Conservation (phyloP, 257 asterid genomes). For the Solanum chilense region DNA sequence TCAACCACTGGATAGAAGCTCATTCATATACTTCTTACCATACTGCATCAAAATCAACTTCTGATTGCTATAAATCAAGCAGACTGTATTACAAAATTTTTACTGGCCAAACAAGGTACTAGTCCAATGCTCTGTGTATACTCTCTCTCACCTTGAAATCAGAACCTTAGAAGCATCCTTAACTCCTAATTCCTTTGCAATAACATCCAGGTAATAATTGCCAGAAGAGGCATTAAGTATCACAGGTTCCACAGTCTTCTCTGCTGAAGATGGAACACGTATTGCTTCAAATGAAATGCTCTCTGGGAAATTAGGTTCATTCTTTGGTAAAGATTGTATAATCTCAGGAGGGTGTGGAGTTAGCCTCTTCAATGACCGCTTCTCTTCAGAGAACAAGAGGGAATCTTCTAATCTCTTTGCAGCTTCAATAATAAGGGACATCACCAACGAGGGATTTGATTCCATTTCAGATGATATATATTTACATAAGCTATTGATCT, state of each 20-base stretch:
- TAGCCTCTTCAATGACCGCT: constrained; percentile 54
- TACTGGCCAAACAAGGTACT: not conserved
- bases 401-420: constrained; percentile 42
- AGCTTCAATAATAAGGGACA: constrained; percentile 46
- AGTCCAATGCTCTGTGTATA: not conserved
- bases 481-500: constrained; percentile 59
- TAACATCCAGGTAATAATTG: constrained; percentile 75
- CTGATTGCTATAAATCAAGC: not conserved
- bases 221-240: constrained; percentile 28
- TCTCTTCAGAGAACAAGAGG: constrained; percentile 27
- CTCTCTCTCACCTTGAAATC: constrained; percentile 56
- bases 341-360: constrained; percentile 34
- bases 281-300: constrained; percentile 41
- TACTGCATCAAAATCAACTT: not conserved
- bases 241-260: constrained; percentile 36
- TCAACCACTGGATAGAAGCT: not conserved
- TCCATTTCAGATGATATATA: constrained; percentile 51
- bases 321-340: constrained; percentile 28
- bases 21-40: not conserved
- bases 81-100: not conserved
- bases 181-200: constrained; percentile 50
- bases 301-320: constrained; percentile 23
- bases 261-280: constrained; percentile 48
- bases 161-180: constrained; percentile 60
- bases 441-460: constrained; percentile 32